A percentile compares a stretch with the other conserved stretches of the same genome.
These are phyloP conservation scores for Pyricularia grisea DNA, from an alignment of 2,329 filamentous ascomycete species.

Conservation along the genomic window DNA sequence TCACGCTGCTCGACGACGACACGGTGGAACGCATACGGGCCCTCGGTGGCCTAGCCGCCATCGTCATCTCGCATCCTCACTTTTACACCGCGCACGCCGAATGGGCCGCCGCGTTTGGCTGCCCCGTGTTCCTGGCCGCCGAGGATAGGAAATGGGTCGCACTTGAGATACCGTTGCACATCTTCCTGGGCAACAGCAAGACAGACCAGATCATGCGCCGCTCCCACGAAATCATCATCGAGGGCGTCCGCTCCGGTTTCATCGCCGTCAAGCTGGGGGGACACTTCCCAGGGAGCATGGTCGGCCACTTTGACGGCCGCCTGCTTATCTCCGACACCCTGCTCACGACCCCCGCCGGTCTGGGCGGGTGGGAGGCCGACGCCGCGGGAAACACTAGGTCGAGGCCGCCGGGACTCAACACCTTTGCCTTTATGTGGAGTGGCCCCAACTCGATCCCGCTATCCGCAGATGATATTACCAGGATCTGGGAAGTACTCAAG, in stretches of 20 bases:
- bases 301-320: slow-evolving; percentile 50
- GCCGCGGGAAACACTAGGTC: slow-evolving; percentile 24
- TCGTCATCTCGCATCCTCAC: slow-evolving; percentile 73
- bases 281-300: slow-evolving; percentile 68
- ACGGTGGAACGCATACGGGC: slow-evolving; percentile 48
- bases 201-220: slow-evolving; percentile 25
- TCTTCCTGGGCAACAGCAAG: slow-evolving; percentile 33
- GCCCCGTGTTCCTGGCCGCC: slow-evolving; percentile 57
- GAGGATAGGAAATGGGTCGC: slow-evolving; percentile 60
- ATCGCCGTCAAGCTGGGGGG: slow-evolving; percentile 63
- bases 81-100: slow-evolving; percentile 66
- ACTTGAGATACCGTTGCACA: slow-evolving; percentile 30
- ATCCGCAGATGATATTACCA: slow-evolving; percentile 47
- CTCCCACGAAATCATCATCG: neutral
- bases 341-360: slow-evolving; percentile 54
- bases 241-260: slow-evolving; percentile 24
- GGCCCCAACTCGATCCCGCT: slow-evolving; percentile 69
- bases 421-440: slow-evolving; percentile 68
- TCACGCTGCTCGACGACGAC: slow-evolving; percentile 57
- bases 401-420: slow-evolving; percentile 35
- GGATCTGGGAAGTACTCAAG: slow-evolving; percentile 62
- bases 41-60: slow-evolving; percentile 59
- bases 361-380: slow-evolving; percentile 37
- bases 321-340: slow-evolving; percentile 74
- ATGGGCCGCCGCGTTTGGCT: slow-evolving; percentile 61